Percentiles rank a stretch among this genome's conserved stretches.
Conservation (phyloP, 2,329 filamentous ascomycete species). For the Colletotrichum sp. region DNA sequence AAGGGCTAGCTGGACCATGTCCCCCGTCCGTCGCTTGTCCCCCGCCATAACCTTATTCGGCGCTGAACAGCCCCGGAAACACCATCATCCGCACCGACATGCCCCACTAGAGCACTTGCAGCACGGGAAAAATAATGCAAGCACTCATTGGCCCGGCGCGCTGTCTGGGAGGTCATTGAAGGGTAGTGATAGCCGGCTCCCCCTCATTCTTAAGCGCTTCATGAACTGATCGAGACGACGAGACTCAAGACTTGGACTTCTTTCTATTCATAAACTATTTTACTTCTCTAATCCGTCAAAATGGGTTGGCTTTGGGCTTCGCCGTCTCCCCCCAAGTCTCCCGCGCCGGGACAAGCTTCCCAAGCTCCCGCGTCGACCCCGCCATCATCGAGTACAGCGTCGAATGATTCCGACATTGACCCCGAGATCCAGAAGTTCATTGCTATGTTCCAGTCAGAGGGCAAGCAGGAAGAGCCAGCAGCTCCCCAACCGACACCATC, state of each 20-base stretch:
- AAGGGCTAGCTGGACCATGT: background rate
- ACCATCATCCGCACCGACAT: conserved; percentile 8
- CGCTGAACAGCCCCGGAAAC: background rate
- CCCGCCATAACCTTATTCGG: conserved; percentile 3
- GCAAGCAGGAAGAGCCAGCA: conserved; percentile 26
- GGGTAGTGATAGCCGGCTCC: conserved; percentile 11
- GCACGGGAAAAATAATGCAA: conserved; percentile 14
- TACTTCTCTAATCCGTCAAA: conserved; percentile 20
- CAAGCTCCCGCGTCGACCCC: conserved; percentile 25
- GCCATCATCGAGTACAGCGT: conserved; percentile 18
- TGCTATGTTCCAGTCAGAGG: conserved; percentile 46
- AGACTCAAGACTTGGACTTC: background rate
- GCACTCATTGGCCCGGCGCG: conserved; percentile 18
- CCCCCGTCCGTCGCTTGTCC: background rate
- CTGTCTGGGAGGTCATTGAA: conserved; percentile 13
- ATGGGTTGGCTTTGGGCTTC: conserved; percentile 71
- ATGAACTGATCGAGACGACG: background rate
- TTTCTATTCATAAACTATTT: too few relatives aligned
- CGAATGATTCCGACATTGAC: conserved; percentile 36
- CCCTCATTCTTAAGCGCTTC: conserved; percentile 5
- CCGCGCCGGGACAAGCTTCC: conserved; percentile 26
- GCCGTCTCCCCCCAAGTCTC: conserved; percentile 35
- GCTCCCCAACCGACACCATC: conserved; percentile 23
- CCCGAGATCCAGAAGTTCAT: conserved; percentile 62
- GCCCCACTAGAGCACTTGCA: background rate